Conservation (phyloP, 495 filamentous ascomycete species). For the Clavariopsis aquatica region DNA sequence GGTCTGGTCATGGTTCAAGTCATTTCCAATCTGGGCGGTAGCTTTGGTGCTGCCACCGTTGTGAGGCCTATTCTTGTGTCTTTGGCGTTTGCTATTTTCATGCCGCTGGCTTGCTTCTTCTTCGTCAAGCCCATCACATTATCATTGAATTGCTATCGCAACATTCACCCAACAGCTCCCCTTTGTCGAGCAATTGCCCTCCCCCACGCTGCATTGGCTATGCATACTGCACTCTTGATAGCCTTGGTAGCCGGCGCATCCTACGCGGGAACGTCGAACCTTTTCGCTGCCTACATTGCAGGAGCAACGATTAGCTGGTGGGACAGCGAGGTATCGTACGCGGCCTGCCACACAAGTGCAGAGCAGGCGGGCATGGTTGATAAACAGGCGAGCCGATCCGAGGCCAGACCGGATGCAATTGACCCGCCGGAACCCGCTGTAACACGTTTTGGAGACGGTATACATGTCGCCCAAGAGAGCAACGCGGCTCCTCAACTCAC, state of each 20-base stretch:
- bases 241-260: slow-evolving; percentile 57
- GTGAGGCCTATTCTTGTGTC: slow-evolving; percentile 63
- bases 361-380: not conserved
- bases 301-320: slow-evolving; percentile 62
- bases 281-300: slow-evolving; percentile 72
- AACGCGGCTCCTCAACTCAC: not conserved
- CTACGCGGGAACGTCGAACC: slow-evolving; percentile 66
- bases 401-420: not conserved
- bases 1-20: slow-evolving; percentile 79
- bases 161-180: slow-evolving; percentile 14
- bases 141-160: slow-evolving; percentile 18
- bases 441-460: not conserved
- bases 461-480: not conserved
- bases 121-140: slow-evolving; percentile 47
- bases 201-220: slow-evolving; percentile 45
- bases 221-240: slow-evolving; percentile 53
- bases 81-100: slow-evolving; percentile 54
- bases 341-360: not conserved
- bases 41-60: slow-evolving; percentile 51
- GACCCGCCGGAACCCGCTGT: not conserved
- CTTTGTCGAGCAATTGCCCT: slow-evolving; percentile 8
- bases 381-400: not conserved
- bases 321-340: slow-evolving; percentile 43
- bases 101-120: slow-evolving; percentile 52
- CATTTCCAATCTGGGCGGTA: slow-evolving; percentile 52